Conservation (phyloP, 2,329 filamentous ascomycete genomes). For the Claviceps africana region DNA sequence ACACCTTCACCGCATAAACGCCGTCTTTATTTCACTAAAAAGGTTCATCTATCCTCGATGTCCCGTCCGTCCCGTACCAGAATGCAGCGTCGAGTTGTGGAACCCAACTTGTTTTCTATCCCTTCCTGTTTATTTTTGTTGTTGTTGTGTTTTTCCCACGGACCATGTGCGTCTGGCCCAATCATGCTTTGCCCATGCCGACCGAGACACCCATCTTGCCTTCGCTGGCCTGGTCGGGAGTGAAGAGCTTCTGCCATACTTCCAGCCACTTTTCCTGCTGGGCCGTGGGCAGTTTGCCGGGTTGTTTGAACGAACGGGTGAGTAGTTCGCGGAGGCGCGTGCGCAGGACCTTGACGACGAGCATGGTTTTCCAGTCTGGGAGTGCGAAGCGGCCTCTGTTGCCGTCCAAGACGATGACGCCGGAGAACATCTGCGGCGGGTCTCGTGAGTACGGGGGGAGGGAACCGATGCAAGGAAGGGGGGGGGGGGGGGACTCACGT, state of each 20-base stretch:
- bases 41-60: no score
- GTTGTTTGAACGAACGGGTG: conserved; percentile 53
- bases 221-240: conserved; percentile 29
- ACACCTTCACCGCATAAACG: no score
- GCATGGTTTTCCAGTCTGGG: conserved; percentile 77
- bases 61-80: no score
- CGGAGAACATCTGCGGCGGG: conserved; percentile 58
- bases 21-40: no score
- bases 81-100: no score
- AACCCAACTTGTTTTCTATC: no score
- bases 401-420: conserved; percentile 74
- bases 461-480: no score
- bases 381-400: conserved; percentile 75
- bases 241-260: conserved; percentile 58
- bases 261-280: conserved; percentile 64
- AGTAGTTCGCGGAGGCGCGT: conserved; percentile 62
- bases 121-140: no score
- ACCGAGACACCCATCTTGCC: conserved; percentile 15
- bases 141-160: not conserved
- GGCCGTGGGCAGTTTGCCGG: conserved; percentile 45
- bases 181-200: conserved; percentile 16
- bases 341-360: conserved; percentile 74
- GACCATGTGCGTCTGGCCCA: no score
- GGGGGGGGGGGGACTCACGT: conserved; percentile 34
- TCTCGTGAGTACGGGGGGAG: not conserved